phyloP scores from a whole-genome alignment of 306 rosid species.

The Gastrolobium bilobum region DNA sequence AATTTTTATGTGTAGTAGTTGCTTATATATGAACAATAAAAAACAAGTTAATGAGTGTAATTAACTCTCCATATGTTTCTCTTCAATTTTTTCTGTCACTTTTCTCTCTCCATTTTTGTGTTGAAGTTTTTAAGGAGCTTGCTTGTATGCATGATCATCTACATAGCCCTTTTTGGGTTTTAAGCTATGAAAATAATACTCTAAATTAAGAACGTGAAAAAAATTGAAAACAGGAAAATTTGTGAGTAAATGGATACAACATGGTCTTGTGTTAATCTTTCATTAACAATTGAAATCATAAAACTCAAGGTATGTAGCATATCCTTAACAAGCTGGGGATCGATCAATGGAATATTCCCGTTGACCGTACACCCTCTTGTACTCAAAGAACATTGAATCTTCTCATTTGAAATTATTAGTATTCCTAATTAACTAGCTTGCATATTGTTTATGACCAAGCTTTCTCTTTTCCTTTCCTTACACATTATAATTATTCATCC shows the following conservation, averaged over 20 bases:
- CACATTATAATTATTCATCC: neutral
- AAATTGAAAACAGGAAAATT: too few relatives aligned
- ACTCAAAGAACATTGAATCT: constrained; percentile 42
- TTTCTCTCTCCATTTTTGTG: neutral
- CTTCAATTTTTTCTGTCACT: neutral
- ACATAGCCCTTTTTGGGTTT: neutral
- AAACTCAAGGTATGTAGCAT: neutral
- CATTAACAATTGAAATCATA: constrained; percentile 19
- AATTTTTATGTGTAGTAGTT: constrained; percentile 18
- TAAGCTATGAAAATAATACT: neutral
- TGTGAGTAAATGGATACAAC: neutral
- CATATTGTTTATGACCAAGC: neutral
- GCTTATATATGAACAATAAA: constrained; percentile 36
- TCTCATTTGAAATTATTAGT: constrained; percentile 17
- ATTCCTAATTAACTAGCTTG: neutral
- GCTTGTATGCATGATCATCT: neutral
- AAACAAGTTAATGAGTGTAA: neutral
- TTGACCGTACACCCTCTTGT: constrained; percentile 33
- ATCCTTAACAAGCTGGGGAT: constrained; percentile 5
- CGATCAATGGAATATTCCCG: constrained; percentile 22
- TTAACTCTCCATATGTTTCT: neutral
- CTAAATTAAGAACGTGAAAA: neutral
- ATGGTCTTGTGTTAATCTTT: neutral
- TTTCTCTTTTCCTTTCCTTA: neutral
- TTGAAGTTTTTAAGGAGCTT: neutral